These are phyloP conservation scores for Quambalaria eucalypti DNA, from an alignment of 1,284 basidiomycete species.

Conservation along the genomic window DNA sequence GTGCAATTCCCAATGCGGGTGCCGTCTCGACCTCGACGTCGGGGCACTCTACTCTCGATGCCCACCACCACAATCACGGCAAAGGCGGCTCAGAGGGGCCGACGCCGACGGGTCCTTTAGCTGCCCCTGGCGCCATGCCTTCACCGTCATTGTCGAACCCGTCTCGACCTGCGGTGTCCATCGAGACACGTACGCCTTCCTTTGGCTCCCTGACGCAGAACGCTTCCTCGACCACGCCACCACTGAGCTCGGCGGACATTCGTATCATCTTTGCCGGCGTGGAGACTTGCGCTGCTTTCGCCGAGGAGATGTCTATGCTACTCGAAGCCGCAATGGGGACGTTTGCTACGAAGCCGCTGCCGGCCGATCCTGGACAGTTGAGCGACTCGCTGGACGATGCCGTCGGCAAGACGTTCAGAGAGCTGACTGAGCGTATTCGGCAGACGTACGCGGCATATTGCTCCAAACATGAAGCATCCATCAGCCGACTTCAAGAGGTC, in stretches of 20 bases:
- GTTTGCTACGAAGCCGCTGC: slow-evolving; percentile 1
- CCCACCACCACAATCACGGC: too few relatives aligned
- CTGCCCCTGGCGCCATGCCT: not conserved
- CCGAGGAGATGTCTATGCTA: slow-evolving; percentile 56
- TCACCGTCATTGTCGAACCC: not conserved
- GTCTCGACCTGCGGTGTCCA: not conserved
- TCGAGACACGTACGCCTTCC: too few relatives aligned
- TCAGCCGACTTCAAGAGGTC: slow-evolving; percentile 54
- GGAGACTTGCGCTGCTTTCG: slow-evolving; percentile 62
- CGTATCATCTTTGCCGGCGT: slow-evolving; percentile 72
- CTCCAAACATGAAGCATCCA: slow-evolving; percentile 68
- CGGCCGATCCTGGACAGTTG: slow-evolving; percentile 12
- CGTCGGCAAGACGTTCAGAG: slow-evolving; percentile 69
- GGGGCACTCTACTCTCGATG: too few relatives aligned
- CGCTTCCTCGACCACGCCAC: too few relatives aligned
- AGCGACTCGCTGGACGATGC: slow-evolving; percentile 50
- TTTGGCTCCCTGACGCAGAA: too few relatives aligned
- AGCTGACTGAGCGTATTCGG: slow-evolving; percentile 65
- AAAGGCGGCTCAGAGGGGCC: too few relatives aligned
- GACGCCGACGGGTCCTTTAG: too few relatives aligned
- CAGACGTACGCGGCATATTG: slow-evolving; percentile 76
- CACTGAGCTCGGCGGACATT: slow-evolving; percentile 62
- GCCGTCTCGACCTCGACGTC: too few relatives aligned
- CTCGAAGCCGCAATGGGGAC: slow-evolving; percentile 48
- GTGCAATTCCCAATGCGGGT: too few relatives aligned